A percentile compares a stretch with the other conserved stretches of the same genome.
These are phyloP conservation scores for Cadophora sp. DNA, from an alignment of 2,329 filamentous ascomycete genomes.

Conservation along the genomic window DNA sequence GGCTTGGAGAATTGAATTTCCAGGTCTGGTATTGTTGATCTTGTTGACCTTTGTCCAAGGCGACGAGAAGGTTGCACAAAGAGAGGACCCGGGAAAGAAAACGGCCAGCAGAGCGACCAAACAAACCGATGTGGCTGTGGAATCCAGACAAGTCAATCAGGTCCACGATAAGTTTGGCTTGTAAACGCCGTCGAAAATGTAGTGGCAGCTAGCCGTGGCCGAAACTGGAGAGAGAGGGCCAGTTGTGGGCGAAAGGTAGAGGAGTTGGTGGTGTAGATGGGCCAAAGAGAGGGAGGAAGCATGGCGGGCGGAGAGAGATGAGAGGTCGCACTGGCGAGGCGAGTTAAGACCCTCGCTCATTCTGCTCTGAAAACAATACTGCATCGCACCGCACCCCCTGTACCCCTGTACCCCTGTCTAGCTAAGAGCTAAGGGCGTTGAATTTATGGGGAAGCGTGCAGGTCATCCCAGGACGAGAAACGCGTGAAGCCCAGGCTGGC, in stretches of 20 bases:
- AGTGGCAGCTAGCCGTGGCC: conserved; percentile 31
- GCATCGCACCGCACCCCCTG: background rate
- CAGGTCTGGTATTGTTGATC: background rate
- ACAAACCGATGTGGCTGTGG: conserved; percentile 22
- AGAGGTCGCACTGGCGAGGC: conserved; percentile 5
- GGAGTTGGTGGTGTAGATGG: background rate
- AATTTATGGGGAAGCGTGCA: conserved; percentile 4
- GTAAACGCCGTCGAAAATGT: conserved; percentile 28
- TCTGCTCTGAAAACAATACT: background rate
- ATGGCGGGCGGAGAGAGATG: background rate
- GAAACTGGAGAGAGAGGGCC: conserved; percentile 28
- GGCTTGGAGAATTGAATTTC: background rate
- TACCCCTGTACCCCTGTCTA: background rate
- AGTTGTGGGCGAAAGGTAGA: background rate
- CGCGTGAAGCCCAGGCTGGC: conserved; percentile 16
- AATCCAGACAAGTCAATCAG: conserved; percentile 6
- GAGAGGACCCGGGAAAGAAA: background rate
- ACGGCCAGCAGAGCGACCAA: conserved; percentile 6
- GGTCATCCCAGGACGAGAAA: conserved; percentile 27
- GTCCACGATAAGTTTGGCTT: conserved; percentile 22
- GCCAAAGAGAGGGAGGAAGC: background rate
- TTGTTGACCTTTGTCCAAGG: conserved; percentile 13
- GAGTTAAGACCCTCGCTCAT: background rate
- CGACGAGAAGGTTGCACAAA: conserved; percentile 23
- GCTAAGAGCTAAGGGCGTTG: background rate